A percentile compares a stretch with the other conserved stretches of the same genome.
Evolutionary conservation across 78 protist genomes (phyloP).

Genomic region (Diacronema lutheri): DNA sequence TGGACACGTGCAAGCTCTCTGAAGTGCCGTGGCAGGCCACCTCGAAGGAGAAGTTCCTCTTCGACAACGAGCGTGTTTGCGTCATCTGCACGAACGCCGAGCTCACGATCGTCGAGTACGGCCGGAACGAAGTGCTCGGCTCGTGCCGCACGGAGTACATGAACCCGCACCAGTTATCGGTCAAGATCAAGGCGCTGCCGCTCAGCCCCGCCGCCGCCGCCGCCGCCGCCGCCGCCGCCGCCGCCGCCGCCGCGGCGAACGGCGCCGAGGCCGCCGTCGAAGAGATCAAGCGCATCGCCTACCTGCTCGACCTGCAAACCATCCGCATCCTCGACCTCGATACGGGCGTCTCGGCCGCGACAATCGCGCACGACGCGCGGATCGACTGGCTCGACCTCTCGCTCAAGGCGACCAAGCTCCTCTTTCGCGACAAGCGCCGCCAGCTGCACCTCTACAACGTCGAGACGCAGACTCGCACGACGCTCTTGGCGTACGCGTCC

Average conservation of each 20-base stretch:
- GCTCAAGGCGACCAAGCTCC: conserved; percentile 46
- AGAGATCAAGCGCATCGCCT: conserved; percentile 64
- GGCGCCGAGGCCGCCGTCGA: background rate
- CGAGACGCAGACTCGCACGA: conserved; percentile 33
- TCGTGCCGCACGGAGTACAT: conserved; percentile 70
- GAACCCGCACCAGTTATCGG: conserved; percentile 60
- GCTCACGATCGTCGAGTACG: conserved; percentile 79
- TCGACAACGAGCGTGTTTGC: conserved; percentile 62
- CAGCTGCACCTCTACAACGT: conserved; percentile 64
- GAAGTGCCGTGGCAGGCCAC: conserved; percentile 61
- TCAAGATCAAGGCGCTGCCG: background rate
- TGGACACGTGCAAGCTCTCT: conserved; percentile 53
- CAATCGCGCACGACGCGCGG: conserved; percentile 58
- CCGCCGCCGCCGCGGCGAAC: background rate
- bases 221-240: background rate
- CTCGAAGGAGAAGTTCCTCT: conserved; percentile 70
- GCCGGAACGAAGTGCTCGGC: conserved; percentile 62
- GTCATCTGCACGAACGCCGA: conserved; percentile 80
- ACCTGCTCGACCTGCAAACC: conserved; percentile 75
- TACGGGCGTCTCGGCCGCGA: conserved; percentile 30
- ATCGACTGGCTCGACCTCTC: conserved; percentile 83
- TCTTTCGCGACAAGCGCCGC: conserved; percentile 75
- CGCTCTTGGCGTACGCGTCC: conserved; percentile 73
- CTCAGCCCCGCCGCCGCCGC: background rate
- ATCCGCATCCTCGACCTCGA: conserved; percentile 51